Conservation (phyloP, 1,284 basidiomycete genomes). For the Pisolithus thermaeus region DNA sequence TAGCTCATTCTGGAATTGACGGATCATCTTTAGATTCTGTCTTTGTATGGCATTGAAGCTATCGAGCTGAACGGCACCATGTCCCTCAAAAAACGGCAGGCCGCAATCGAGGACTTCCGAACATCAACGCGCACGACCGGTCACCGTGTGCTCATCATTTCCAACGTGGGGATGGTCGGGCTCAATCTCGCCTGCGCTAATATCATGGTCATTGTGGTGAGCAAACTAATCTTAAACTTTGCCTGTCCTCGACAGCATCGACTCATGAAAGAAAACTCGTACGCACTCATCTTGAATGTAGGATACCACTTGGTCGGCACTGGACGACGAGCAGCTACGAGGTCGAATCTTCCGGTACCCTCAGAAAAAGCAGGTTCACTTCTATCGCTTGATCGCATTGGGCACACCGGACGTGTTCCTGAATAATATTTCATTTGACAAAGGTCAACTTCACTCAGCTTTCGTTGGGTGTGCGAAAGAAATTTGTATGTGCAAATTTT, state of each 20-base stretch:
- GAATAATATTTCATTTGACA: slow-evolving; percentile 11
- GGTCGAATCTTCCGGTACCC: slow-evolving; percentile 13
- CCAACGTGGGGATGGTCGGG: slow-evolving; percentile 11
- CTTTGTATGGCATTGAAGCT: background rate
- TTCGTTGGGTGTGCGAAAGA: no score
- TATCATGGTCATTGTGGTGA: slow-evolving; percentile 5
- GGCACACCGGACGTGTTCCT: slow-evolving; percentile 7
- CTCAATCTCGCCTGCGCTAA: slow-evolving; percentile 11
- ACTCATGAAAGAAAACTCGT: no score
- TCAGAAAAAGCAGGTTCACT: slow-evolving; percentile 13
- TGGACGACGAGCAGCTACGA: slow-evolving; percentile 14
- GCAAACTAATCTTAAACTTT: background rate
- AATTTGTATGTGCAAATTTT: no score
- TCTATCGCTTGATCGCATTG: slow-evolving; percentile 11
- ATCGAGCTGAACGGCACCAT: slow-evolving; percentile 5
- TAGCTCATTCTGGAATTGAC: background rate
- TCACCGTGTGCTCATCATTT: slow-evolving; percentile 12
- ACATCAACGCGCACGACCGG: background rate
- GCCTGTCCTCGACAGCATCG: no score
- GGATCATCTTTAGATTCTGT: slow-evolving; percentile 2
- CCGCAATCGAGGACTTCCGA: background rate
- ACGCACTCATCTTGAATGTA: background rate
- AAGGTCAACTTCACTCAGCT: background rate
- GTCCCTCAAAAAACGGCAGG: background rate
- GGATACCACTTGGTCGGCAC: slow-evolving; percentile 18